Percentiles rank a stretch among this genome's conserved stretches.
Conservation (phyloP, 768 basidiomycete species). For the Boletus fagicola region DNA sequence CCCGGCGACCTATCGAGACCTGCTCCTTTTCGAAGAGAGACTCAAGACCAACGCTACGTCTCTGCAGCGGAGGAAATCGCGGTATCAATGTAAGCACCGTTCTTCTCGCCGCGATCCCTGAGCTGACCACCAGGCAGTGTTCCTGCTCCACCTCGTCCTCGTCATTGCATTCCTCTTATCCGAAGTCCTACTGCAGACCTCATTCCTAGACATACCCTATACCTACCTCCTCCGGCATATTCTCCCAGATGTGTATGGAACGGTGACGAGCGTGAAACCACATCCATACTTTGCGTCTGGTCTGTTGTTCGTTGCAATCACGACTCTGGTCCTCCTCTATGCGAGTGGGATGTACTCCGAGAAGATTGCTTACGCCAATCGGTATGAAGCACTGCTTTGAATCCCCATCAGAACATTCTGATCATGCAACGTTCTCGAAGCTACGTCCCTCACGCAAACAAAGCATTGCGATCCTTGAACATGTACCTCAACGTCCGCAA, state of each 20-base stretch:
- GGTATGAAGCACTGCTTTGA: conserved; percentile 49
- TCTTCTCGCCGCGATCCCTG: conserved; percentile 17
- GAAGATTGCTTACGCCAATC: conserved; percentile 94
- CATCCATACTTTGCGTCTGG: conserved; percentile 79
- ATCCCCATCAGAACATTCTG: conserved; percentile 14
- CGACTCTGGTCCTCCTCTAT: conserved; percentile 91
- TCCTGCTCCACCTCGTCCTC: conserved; percentile 65
- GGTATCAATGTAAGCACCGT: conserved; percentile 70
- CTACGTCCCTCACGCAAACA: conserved; percentile 95
- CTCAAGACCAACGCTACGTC: conserved; percentile 89
- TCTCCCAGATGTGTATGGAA: conserved; percentile 51
- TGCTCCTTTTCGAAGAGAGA: conserved; percentile 93
- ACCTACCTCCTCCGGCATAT: conserved; percentile 45
- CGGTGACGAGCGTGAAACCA: conserved; percentile 41
- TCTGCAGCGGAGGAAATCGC: conserved; percentile 72
- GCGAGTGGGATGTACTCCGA: conserved; percentile 95
- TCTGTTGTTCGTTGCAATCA: conserved; percentile 81
- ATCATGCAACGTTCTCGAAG: conserved; percentile 41
- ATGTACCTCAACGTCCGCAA: conserved; percentile 95
- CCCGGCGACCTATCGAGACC: conserved; percentile 77
- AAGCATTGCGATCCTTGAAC: conserved; percentile 87
- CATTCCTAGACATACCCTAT: conserved; percentile 65
- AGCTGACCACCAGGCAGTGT: conserved; percentile 49
- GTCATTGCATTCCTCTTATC: conserved; percentile 69
- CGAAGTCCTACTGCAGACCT: conserved; percentile 70